These are phyloP conservation scores for Picea glauca DNA, from an alignment of 75 land plant genomes.

Conservation along the genomic window DNA sequence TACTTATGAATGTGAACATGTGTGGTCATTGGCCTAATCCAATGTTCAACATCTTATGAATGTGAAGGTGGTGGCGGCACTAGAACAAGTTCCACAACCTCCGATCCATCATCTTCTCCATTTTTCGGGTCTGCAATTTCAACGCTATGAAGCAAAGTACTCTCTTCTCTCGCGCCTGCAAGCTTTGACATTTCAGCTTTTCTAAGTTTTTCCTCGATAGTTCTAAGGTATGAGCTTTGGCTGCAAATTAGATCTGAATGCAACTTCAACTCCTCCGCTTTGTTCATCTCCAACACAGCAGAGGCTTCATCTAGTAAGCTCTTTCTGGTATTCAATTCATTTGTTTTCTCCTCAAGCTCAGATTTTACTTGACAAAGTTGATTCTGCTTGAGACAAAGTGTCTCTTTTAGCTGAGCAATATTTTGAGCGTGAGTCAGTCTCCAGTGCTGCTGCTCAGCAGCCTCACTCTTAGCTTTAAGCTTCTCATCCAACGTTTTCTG, in stretches of 20 bases:
- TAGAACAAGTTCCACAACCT: conserved; percentile 73
- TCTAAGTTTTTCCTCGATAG: neutral
- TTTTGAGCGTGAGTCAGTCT: conserved; percentile 53
- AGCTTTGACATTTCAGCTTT: neutral
- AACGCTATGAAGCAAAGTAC: conserved; percentile 36
- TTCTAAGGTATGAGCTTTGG: neutral
- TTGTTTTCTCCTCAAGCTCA: conserved; percentile 37
- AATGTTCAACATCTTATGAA: conserved; percentile 81
- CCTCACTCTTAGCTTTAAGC: conserved; percentile 32
- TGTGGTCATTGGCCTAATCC: conserved; percentile 89
- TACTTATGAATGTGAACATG: conserved; percentile 34
- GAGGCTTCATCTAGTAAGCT: conserved; percentile 29
- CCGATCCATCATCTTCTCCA: conserved; percentile 78
- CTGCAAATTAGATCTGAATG: neutral
- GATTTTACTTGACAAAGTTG: conserved; percentile 54
- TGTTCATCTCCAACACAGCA: neutral
- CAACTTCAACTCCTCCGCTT: neutral
- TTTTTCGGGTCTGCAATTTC: conserved; percentile 34
- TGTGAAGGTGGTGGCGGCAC: conserved; percentile 90
- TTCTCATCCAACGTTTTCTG: too few relatives aligned
- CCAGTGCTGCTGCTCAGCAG: conserved; percentile 67
- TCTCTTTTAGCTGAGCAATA: conserved; percentile 45
- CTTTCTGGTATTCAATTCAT: conserved; percentile 44
- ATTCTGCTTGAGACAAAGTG: conserved; percentile 35
- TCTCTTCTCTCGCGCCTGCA: neutral